Base-by-base conservation (phyloP, 768 basidiomycete species). In the Boletus coccyginus region DNA sequence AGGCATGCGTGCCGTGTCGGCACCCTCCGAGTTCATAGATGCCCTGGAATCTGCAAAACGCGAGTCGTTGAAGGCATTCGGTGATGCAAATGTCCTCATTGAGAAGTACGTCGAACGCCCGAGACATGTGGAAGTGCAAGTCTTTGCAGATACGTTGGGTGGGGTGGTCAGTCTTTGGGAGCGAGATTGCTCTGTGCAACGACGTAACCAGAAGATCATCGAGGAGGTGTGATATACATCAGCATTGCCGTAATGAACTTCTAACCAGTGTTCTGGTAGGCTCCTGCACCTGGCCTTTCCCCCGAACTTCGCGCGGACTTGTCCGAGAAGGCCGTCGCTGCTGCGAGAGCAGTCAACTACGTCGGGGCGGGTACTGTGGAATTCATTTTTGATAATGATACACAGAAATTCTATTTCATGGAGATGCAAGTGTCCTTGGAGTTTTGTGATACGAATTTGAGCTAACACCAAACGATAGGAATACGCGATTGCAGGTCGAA, bases 371-470 rank as follows among this genome's bases (percentile, higher is more conserved):
- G 92, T 5, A 94, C 92, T 0, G 91, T 95, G n/a, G 94, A 98
- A 69, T 97, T 98, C 64, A 96, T 98, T 60, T 93, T 96, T 61
- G 94, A 98, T 69, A 94, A 92, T 59, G 88, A 94, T 68, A 90
- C 89, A 9, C 73, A 82, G 53, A 79, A 84, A 56, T 96, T 96
- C 70, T 97, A 87, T 66, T 97, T 97, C 68, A 95, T 95, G 94
- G 94, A 97, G 73, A 96, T 96, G 92, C 87, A 62, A 50, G 87
- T 66, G 27, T 24, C 45, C 12, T 13, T 12, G 13, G 35, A 2
- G 17, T 11, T 36, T 50, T 19, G 0, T 31, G 45, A 32, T 17
- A 27, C 12, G 27, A 21, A 16, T 24, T n/a, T 5, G 27, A 41
- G 27, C 49, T 52, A 17, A 61, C 40, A 10, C 21, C 21, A 3